Evolutionary conservation across 2,329 filamentous ascomycete species (phyloP), one percentile per base, ranked within the genome.

Genomic region (Lasiodiplodia citricola): DNA sequence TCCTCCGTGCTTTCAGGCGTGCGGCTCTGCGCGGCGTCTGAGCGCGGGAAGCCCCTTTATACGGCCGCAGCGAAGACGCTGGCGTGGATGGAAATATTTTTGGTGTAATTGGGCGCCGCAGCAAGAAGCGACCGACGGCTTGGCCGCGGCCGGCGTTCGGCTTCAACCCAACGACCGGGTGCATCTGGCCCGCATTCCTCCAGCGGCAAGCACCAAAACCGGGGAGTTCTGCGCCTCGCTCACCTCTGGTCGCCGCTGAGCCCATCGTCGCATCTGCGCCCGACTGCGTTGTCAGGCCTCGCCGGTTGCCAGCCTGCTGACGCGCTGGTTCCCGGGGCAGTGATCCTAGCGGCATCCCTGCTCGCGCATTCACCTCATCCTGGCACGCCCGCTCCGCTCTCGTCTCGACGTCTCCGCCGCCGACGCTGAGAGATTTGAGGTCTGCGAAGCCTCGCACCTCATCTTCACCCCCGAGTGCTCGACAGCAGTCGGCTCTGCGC

Each of bases 361-460:
- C 56, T 57, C 66, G 56, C 51, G 66, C 63, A 56, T 68, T 63
- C 56, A 62, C 56, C 66, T 63, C 66, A 68, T 63, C 66, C 56
- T 68, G 66, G 66, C 66, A 52, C 65, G 54, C 54, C 65, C 65
- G 65, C 65, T 58, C 54, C 57, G 56, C 66, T 68, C 50, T 63
- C 66, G 57, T 62, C 67, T 68, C 67, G 58, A 50, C 58, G 67
- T 62, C 67, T 68, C 67, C 67, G 52, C 67, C 60, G 67, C 52
- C 60, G 52, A 52, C 67, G 50, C 51, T 63, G 64, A 66, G 64
- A 64, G 63, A 68, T 60, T 62, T 55, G 66, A 68, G 66, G 66
- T 58, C 57, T 62, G 65, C 55, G 65, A 57, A 60, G 47, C 55
- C 65, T 67, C 47, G 57, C 66, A 54, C 35, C 66, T 54, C 66